Evolutionary conservation across 805 yeast genomes (phyloP).

Genomic region (Lachancea waltii): DNA sequence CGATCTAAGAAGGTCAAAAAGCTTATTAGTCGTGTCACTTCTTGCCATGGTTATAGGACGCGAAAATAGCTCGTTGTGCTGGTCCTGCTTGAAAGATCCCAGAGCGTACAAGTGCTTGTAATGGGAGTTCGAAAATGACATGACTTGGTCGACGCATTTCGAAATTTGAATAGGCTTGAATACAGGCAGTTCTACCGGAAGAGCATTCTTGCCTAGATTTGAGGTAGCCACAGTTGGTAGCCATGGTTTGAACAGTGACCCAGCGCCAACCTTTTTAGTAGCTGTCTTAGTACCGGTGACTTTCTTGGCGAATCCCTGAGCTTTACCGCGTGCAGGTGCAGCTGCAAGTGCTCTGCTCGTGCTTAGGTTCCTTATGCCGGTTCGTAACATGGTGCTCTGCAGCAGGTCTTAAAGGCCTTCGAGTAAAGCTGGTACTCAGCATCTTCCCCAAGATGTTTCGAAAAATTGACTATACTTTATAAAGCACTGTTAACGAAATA

Average conservation of each 20-base stretch:
- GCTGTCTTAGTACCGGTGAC: conserved; percentile 15
- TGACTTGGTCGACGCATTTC: conserved; percentile 27
- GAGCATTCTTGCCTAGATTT: conserved; percentile 27
- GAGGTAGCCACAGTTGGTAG: conserved; percentile 29
- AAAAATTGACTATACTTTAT: too few species aligned
- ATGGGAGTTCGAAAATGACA: conserved; percentile 37
- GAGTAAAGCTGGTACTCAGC: too few species aligned
- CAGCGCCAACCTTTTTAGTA: conserved; percentile 24
- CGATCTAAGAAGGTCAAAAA: conserved; percentile 36
- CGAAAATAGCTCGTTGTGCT: conserved; percentile 58
- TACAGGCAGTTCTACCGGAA: conserved; percentile 17
- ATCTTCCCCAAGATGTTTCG: too few species aligned
- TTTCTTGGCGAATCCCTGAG: conserved; percentile 29
- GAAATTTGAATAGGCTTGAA: conserved; percentile 16
- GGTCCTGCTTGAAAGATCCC: conserved; percentile 63
- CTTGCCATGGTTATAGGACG: conserved; percentile 57
- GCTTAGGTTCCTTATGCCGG: conserved; percentile 16
- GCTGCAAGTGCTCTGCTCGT: conserved; percentile 15
- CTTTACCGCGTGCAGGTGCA: conserved; percentile 24
- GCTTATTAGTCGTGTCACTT: conserved; percentile 37
- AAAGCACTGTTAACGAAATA: too few species aligned
- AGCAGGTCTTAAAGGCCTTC: too few species aligned
- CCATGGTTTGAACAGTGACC: conserved; percentile 32
- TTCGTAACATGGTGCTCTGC: conserved; percentile 15
- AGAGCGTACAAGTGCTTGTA: conserved; percentile 41